phyloP scores from a whole-genome alignment of 768 basidiomycete species.

The Daedaleopsis sinensis region DNA sequence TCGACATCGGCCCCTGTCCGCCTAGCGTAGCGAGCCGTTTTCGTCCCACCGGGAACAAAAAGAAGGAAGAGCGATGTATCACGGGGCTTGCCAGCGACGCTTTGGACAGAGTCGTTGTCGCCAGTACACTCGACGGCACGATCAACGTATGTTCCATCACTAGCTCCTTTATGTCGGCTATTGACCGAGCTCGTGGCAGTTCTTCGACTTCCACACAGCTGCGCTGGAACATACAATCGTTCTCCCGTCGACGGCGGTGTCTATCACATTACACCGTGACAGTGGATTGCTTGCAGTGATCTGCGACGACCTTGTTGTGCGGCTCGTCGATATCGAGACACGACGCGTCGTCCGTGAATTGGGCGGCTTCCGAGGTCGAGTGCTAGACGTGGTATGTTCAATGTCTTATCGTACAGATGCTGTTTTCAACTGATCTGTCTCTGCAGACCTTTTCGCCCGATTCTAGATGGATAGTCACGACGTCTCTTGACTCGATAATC shows the following conservation, averaged over 20 bases:
- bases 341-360: constrained; percentile 85
- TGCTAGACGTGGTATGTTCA: constrained; percentile 79
- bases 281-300: constrained; percentile 81
- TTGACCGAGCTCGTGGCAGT: constrained; percentile 48
- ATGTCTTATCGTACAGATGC: neutral
- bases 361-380: constrained; percentile 78
- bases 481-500: constrained; percentile 89
- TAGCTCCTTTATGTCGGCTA: neutral
- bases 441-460: constrained; percentile 90
- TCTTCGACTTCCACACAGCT: constrained; percentile 94
- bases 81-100: constrained; percentile 87
- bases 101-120: constrained; percentile 80
- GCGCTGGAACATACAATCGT: constrained; percentile 68
- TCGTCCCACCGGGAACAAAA: constrained; percentile 42
- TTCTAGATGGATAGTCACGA: constrained; percentile 89
- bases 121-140: constrained; percentile 86
- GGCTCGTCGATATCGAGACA: constrained; percentile 92
- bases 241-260: constrained; percentile 68
- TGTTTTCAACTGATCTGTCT: neutral
- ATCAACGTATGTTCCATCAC: constrained; percentile 65
- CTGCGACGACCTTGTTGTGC: constrained; percentile 86
- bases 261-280: constrained; percentile 79
- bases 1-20: constrained; percentile 67
- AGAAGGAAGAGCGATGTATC: constrained; percentile 56
- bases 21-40: constrained; percentile 46